Conservation (phyloP, 2,329 filamentous ascomycete species). For the Cladophialophora immunda region DNA sequence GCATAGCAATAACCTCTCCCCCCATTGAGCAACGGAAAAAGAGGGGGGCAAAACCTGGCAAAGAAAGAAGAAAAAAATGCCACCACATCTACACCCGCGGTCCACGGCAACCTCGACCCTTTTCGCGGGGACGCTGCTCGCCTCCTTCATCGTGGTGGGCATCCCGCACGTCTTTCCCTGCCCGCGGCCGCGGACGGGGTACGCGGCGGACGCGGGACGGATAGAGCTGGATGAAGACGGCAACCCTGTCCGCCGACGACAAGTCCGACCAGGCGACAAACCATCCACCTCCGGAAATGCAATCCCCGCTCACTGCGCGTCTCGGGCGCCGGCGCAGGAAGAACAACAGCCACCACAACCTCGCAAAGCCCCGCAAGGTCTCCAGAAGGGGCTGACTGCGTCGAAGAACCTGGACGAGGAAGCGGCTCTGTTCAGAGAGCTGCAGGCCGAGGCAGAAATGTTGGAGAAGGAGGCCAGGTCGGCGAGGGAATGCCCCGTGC, state of each 20-base stretch:
- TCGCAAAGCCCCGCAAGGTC: conserved; percentile 27
- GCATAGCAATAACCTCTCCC: not conserved
- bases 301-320: not conserved
- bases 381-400: conserved; percentile 14
- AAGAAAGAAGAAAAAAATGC: conserved; percentile 28
- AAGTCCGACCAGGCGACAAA: conserved; percentile 43
- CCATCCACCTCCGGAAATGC: not conserved
- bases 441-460: conserved; percentile 51
- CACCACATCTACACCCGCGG: conserved; percentile 84
- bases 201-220: conserved; percentile 74
- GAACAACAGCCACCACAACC: conserved; percentile 1
- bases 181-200: conserved; percentile 78
- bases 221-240: conserved; percentile 52
- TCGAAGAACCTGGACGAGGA: conserved; percentile 47
- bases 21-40: not conserved
- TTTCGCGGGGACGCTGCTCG: conserved; percentile 89
- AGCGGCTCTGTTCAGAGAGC: conserved; percentile 54
- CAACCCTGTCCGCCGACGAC: conserved; percentile 50
- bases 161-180: conserved; percentile 91
- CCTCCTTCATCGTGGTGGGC: conserved; percentile 90
- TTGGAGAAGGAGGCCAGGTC: conserved; percentile 65
- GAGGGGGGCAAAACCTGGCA: not conserved
- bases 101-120: conserved; percentile 93
- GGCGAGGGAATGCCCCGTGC: conserved; percentile 83
- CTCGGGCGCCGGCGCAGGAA: not conserved